These are phyloP conservation scores for Vigna mungo DNA, from an alignment of 306 rosid genomes.

Conservation along the genomic window DNA sequence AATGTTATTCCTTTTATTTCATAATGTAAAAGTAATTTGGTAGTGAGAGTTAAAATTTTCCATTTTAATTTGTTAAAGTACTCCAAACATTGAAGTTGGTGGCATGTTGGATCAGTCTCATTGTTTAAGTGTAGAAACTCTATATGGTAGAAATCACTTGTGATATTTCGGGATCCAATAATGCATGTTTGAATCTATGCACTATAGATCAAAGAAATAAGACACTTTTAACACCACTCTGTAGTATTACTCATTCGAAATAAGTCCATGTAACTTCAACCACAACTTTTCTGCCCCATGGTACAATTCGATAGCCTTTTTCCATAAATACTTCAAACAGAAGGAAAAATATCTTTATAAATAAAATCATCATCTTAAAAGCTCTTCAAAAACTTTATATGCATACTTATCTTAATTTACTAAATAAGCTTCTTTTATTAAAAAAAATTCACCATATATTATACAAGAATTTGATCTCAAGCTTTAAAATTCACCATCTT, in stretches of 20 bases:
- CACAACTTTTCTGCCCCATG: no score
- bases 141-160: background rate
- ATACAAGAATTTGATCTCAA: no score
- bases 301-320: no score
- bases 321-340: no score
- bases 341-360: no score
- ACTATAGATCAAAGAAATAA: background rate
- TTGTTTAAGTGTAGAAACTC: background rate
- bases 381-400: no score
- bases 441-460: no score
- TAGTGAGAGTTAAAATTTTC: background rate
- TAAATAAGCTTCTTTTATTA: no score
- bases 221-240: background rate
- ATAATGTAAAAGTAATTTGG: background rate
- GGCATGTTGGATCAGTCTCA: background rate
- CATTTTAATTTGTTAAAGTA: background rate
- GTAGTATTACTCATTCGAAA: background rate
- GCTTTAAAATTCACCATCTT: no score
- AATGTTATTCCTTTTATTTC: background rate
- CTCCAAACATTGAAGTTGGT: background rate
- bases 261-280: background rate
- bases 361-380: no score
- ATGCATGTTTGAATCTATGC: background rate
- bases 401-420: no score
- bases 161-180: background rate